Evolutionary conservation across 2,329 filamentous ascomycete species (phyloP).

Genomic region (Hypoxylon sp.): DNA sequence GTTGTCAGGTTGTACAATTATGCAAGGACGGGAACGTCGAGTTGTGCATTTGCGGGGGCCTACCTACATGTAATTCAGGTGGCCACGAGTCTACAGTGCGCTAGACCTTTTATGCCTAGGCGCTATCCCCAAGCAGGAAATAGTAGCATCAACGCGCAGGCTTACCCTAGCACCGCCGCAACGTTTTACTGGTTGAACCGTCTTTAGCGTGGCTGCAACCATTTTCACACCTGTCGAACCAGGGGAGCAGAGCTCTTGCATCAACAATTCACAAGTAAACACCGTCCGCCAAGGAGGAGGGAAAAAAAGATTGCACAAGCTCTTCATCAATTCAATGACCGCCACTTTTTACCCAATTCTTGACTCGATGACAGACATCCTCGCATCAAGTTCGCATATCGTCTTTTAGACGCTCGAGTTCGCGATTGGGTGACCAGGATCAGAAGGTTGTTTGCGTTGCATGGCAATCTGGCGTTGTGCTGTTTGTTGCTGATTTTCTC

Average conservation of each 20-base stretch:
- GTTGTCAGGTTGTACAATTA: conserved; percentile 20
- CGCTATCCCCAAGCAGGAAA: conserved; percentile 12
- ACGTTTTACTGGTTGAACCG: conserved; percentile 28
- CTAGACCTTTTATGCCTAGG: conserved; percentile 12
- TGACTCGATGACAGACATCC: conserved; percentile 15
- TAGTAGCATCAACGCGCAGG: conserved; percentile 4
- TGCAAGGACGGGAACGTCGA: conserved; percentile 25
- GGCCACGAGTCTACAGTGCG: background rate
- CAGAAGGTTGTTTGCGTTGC: conserved; percentile 33
- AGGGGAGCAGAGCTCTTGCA: conserved; percentile 25
- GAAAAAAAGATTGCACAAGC: conserved; percentile 35
- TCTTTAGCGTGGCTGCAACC: conserved; percentile 36
- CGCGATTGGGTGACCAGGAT: conserved; percentile 21
- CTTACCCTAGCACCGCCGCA: background rate
- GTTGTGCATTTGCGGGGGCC: conserved; percentile 39
- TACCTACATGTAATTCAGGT: too few species aligned
- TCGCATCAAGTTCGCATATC: conserved; percentile 38
- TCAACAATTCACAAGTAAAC: conserved; percentile 49
- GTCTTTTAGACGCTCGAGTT: conserved; percentile 27
- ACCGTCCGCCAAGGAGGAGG: conserved; percentile 23
- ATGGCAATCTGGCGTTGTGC: conserved; percentile 37
- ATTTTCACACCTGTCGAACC: conserved; percentile 40
- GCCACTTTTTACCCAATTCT: conserved; percentile 34
- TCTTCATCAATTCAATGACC: conserved; percentile 40
- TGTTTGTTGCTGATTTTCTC: conserved; percentile 34